Evolutionary conservation across 2,329 filamentous ascomycete genomes (phyloP).

Genomic region (Xylaria sp.): DNA sequence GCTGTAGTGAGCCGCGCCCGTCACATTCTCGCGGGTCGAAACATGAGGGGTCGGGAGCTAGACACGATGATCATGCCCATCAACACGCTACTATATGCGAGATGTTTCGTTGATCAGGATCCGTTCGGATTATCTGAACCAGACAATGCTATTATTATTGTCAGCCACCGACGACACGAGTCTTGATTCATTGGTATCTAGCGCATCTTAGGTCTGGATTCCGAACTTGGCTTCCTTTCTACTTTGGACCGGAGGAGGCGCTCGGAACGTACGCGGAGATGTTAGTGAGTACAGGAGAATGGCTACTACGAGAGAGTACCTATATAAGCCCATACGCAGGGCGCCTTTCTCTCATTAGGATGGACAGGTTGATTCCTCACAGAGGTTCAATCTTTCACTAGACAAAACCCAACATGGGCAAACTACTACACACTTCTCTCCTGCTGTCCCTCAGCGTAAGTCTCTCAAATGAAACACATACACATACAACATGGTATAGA

Average conservation of each 20-base stretch:
- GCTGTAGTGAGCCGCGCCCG: background rate
- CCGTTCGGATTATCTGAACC: background rate
- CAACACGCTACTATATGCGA: background rate
- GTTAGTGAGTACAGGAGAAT: background rate
- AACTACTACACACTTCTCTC: background rate
- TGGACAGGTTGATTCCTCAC: background rate
- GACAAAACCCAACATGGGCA: conserved; percentile 1
- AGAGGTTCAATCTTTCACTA: background rate
- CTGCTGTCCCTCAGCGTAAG: conserved; percentile 2
- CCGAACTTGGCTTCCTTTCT: background rate
- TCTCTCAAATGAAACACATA: too few species aligned
- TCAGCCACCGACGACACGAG: background rate
- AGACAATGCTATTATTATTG: too few species aligned
- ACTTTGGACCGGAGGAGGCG: background rate
- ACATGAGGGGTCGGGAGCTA: background rate
- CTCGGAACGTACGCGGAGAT: too few species aligned
- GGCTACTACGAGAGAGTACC: background rate
- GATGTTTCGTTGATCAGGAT: background rate
- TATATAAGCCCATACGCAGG: background rate
- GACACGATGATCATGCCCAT: background rate
- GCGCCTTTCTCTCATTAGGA: background rate
- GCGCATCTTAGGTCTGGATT: background rate
- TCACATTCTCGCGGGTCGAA: background rate
- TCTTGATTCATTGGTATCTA: background rate
- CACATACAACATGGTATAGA: too few species aligned